These are phyloP conservation scores for Triticum timopheevii DNA, from an alignment of 176 grass and related monocot genomes.

Conservation along the genomic window DNA sequence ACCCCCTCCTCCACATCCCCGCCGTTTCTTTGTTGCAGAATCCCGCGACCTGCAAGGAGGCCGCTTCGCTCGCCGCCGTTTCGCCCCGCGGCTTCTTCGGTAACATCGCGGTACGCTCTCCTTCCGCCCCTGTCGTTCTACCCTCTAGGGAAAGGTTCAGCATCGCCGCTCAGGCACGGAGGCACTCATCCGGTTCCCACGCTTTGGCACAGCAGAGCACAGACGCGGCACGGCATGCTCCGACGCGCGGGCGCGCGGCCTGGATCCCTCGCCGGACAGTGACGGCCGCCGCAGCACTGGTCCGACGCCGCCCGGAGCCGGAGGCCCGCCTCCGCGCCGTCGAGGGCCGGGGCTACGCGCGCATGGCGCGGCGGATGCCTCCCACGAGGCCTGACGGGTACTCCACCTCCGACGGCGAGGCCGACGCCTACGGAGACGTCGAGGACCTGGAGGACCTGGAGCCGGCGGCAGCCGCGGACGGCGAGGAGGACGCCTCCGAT, in stretches of 20 bases:
- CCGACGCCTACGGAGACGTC: slow-evolving; percentile 10
- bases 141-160: no score
- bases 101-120: no score
- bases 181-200: background rate
- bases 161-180: background rate
- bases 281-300: background rate
- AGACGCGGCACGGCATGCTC: slow-evolving; percentile 21
- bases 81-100: no score
- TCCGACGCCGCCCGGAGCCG: background rate
- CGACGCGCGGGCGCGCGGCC: background rate
- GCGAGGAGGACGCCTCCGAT: background rate
- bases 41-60: no score
- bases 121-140: no score
- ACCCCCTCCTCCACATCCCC: no score
- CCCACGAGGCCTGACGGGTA: slow-evolving; percentile 46
- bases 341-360: slow-evolving; percentile 8
- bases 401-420: slow-evolving; percentile 54
- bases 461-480: background rate
- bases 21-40: no score
- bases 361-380: slow-evolving; percentile 56
- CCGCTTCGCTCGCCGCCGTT: no score
- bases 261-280: background rate
- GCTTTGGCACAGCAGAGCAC: background rate
- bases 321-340: background rate
- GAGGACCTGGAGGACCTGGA: background rate